Conservation (phyloP, 257 asterid genomes). For the Fraxinus quadrangulata region DNA sequence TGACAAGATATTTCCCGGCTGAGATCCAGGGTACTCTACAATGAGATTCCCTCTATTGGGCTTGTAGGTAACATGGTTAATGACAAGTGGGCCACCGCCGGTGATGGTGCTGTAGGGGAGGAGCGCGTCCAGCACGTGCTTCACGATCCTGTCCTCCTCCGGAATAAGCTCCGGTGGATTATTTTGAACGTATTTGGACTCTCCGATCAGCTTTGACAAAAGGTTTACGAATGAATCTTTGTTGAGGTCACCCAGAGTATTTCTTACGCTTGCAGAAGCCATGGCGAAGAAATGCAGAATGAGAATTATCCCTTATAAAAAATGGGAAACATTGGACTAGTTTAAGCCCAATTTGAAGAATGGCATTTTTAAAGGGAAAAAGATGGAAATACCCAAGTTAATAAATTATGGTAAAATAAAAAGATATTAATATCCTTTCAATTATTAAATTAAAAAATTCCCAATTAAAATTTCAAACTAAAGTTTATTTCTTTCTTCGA, state of each 20-base stretch:
- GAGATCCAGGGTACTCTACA: slow-evolving; percentile 94
- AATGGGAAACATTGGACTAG: no score
- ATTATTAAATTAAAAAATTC: no score
- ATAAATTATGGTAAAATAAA: no score
- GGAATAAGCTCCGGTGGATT: slow-evolving; percentile 96
- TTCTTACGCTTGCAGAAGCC: slow-evolving; percentile 50
- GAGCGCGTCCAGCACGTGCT: slow-evolving; percentile 74
- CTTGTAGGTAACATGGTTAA: slow-evolving; percentile 79
- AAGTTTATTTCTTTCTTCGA: no score
- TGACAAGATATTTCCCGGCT: slow-evolving; percentile 71
- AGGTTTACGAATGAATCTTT: slow-evolving; percentile 70
- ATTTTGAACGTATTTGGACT: slow-evolving; percentile 85
- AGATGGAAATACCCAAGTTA: no score
- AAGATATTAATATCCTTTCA: no score
- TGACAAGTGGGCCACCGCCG: slow-evolving; percentile 82
- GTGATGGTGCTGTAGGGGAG: slow-evolving; percentile 71
- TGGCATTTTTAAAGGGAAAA: no score
- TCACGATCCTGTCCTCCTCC: slow-evolving; percentile 90
- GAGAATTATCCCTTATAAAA: neutral
- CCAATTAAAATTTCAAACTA: no score
- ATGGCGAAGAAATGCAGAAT: slow-evolving; percentile 23
- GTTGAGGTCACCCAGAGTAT: slow-evolving; percentile 65
- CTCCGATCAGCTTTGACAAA: slow-evolving; percentile 76
- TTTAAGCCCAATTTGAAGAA: no score
- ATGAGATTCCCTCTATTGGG: slow-evolving; percentile 93